Base-by-base conservation (phyloP, 176 grass and related monocot species). In the Miscanthus lutarioriparius region DNA sequence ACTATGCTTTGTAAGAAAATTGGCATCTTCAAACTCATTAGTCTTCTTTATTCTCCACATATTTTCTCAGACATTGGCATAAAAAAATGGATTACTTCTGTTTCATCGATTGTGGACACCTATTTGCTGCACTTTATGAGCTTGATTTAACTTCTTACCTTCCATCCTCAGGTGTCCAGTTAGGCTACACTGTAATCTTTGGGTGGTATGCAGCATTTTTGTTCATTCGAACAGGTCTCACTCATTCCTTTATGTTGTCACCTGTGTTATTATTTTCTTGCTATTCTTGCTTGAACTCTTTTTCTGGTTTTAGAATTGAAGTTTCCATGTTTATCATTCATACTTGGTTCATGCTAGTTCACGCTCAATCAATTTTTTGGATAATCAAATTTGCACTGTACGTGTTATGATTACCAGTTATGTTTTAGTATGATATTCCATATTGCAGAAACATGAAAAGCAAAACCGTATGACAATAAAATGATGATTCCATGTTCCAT, bases 181-280 rank as follows among this genome's bases (percentile, higher is more conserved):
- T 98, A 89, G 89, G 96, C 64, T 98, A 98, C 87, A 98, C 96
- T 63, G 83, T 98, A 64, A 84, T 92, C 67, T 98, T 98, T 86
- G 96, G 96, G 76, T 98, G 96, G 96, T 98, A 95, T 65, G 93
- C 93, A 58, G 79, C 93, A 78, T 98, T 98, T 92, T 83, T 98
- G 36, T 98, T 95, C 83, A 93, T 92, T 64, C 87, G 93, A 68
- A 98, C 96, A 93, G 96, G 96, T 98, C 10, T 75, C 8, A 30
- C 63, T 74, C 64, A 78, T 80, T 79, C 63, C 20, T 59, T 77
- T 59, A 71, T 65, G 45, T 44, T 92, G 59, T 38, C 5, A 75
- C 13, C 26, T 72, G 37, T 53, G 25, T 40, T 35, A 12, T 83
- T 48, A 27, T 79, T 23, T 78, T 59, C 19, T 79, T 72, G 61